These are phyloP conservation scores for Colletotrichum sidae DNA, from an alignment of 2,329 filamentous ascomycete species.

Conservation along the genomic window DNA sequence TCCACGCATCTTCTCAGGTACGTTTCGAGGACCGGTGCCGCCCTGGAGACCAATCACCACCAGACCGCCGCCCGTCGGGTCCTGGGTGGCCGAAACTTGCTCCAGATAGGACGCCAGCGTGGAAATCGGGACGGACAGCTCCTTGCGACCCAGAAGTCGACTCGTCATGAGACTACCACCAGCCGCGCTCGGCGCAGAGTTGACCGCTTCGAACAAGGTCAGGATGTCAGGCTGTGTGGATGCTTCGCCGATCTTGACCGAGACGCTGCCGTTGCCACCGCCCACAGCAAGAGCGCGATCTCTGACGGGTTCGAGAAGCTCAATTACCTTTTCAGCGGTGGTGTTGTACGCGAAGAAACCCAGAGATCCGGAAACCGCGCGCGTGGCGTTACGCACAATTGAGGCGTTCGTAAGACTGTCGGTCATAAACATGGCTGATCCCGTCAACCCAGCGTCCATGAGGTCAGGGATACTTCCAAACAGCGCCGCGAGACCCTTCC, in stretches of 20 bases:
- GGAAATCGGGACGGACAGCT: conserved; percentile 23
- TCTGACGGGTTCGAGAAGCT: conserved; percentile 17
- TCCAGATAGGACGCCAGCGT: conserved; percentile 29
- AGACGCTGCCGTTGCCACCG: conserved; percentile 19
- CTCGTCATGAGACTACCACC: conserved; percentile 30
- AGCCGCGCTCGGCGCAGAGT: background rate
- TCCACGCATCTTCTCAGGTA: conserved; percentile 25
- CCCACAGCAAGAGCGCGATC: conserved; percentile 13
- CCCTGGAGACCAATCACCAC: conserved; percentile 36
- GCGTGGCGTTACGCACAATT: background rate
- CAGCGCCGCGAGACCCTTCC: conserved; percentile 12
- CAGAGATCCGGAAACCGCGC: conserved; percentile 11
- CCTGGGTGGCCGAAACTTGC: background rate
- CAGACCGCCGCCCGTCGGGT: conserved; percentile 8
- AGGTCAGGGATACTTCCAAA: conserved; percentile 20
- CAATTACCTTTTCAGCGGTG: conserved; percentile 7
- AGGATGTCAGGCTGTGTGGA: conserved; percentile 12
- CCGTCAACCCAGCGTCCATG: conserved; percentile 23
- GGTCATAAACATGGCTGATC: background rate
- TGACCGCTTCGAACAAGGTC: conserved; percentile 25
- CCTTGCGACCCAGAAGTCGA: conserved; percentile 35
- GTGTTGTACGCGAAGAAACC: conserved; percentile 26
- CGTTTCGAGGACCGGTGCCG: conserved; percentile 22
- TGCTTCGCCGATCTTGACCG: conserved; percentile 13
- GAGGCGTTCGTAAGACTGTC: background rate